These are phyloP conservation scores for Vigna nakashimae DNA, from an alignment of 306 rosid genomes.

Conservation along the genomic window DNA sequence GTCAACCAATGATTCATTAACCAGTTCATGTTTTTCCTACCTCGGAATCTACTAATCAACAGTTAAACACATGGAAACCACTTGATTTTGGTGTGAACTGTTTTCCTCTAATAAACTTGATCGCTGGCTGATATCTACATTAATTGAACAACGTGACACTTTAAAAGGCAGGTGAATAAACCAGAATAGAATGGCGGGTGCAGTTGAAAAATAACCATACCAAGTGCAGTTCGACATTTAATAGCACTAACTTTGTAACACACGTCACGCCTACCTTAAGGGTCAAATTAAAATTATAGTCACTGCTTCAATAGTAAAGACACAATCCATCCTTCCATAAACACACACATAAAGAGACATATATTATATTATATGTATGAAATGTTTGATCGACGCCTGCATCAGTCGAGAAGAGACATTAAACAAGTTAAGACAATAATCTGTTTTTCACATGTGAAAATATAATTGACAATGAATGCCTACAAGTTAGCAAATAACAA, in stretches of 20 bases:
- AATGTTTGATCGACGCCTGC: conserved; percentile 25
- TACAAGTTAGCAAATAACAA: conserved; percentile 35
- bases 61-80: not conserved
- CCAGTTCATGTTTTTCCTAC: not conserved
- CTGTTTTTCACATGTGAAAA: conserved; percentile 44
- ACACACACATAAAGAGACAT: no score
- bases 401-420: conserved; percentile 40
- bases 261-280: not conserved
- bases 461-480: conserved; percentile 43
- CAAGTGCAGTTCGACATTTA: conserved; percentile 20
- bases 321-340: not conserved
- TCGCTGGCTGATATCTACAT: not conserved
- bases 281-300: not conserved
- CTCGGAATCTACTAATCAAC: not conserved
- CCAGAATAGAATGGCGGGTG: not conserved
- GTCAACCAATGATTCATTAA: not conserved
- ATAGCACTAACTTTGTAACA: not conserved
- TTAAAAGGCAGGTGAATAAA: not conserved
- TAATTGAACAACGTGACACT: conserved; percentile 24
- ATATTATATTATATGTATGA: not conserved
- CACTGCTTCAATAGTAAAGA: not conserved
- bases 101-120: conserved; percentile 11
- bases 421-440: conserved; percentile 34
- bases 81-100: not conserved
- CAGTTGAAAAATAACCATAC: conserved; percentile 1